Evolutionary conservation across 1,139 yeast genomes (phyloP).

Genomic region (Suhomyces chickasaworum): DNA sequence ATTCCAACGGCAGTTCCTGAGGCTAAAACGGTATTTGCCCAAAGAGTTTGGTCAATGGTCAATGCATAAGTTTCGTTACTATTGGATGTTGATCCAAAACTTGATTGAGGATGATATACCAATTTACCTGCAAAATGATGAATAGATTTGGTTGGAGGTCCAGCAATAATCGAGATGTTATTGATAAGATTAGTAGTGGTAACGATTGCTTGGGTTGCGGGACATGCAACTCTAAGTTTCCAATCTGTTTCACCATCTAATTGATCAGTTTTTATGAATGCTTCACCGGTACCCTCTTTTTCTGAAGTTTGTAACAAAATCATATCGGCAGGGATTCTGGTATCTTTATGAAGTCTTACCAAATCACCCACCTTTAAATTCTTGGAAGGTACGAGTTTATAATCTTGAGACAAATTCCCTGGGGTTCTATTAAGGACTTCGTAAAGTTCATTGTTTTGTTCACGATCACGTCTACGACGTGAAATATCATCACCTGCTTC

Average conservation of each 20-base stretch:
- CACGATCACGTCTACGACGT: constrained; percentile 85
- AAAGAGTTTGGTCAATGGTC: constrained; percentile 85
- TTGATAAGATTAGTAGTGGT: constrained; percentile 38
- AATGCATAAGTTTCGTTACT: constrained; percentile 64
- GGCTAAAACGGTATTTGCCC: constrained; percentile 98
- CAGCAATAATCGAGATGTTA: constrained; percentile 59
- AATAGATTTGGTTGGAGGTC: constrained; percentile 81
- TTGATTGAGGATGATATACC: constrained; percentile 40
- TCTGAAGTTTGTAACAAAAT: constrained; percentile 83
- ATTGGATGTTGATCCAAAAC: constrained; percentile 22
- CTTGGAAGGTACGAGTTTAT: constrained; percentile 54
- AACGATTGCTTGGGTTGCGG: constrained; percentile 63
- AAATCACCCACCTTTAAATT: constrained; percentile 84
- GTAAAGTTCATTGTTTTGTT: constrained; percentile 81
- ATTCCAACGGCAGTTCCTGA: constrained; percentile 90
- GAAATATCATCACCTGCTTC: constrained; percentile 95
- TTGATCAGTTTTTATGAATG: constrained; percentile 95
- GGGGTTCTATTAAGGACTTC: constrained; percentile 58
- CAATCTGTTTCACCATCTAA: constrained; percentile 99
- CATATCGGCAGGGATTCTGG: constrained; percentile 92
- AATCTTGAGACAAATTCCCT: constrained; percentile 29
- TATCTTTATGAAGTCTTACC: constrained; percentile 78
- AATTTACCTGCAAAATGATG: constrained; percentile 79
- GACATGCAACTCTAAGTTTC: constrained; percentile 83
- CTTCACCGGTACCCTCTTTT: constrained; percentile 67